Conservation (phyloP, 345 rosid species). For the Durio zibethinus region DNA sequence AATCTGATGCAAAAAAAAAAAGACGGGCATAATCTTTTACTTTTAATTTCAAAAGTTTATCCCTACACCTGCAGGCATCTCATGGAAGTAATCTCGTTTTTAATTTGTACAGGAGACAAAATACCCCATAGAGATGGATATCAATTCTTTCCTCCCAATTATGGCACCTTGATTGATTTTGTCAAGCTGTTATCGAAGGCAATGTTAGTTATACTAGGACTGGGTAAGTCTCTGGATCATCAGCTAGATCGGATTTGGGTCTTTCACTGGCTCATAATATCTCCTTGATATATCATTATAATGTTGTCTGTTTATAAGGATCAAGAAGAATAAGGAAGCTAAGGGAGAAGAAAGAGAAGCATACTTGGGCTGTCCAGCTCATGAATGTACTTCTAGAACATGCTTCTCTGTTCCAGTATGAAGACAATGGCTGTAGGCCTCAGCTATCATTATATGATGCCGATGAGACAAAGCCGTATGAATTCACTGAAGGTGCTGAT, state of each 20-base stretch:
- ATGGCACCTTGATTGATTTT: constrained; percentile 26
- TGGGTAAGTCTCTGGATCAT: constrained; percentile 21
- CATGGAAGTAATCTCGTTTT: not conserved
- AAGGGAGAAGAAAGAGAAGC: constrained; percentile 33
- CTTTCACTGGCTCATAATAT: not conserved
- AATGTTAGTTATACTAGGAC: constrained; percentile 37
- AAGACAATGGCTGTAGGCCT: constrained; percentile 23
- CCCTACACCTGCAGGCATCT: not conserved
- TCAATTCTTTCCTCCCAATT: constrained; percentile 37
- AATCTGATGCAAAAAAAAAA: not conserved
- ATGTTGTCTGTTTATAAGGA: constrained; percentile 25
- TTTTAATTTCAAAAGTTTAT: not conserved
- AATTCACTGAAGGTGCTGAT: not conserved
- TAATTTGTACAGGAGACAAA: not conserved
- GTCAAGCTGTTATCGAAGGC: constrained; percentile 39
- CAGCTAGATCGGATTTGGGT: not conserved
- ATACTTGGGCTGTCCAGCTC: constrained; percentile 43
- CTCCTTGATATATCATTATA: not conserved
- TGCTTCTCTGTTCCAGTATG: constrained; percentile 20
- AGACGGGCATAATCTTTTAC: not conserved
- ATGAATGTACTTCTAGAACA: constrained; percentile 35
- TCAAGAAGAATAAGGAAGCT: constrained; percentile 29
- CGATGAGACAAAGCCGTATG: not conserved
- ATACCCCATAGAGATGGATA: not conserved
- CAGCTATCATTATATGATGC: not conserved